Evolutionary conservation across 1,284 basidiomycete species (phyloP), one percentile per base, ranked within the genome.

Genomic region (Puccinia horiana): DNA sequence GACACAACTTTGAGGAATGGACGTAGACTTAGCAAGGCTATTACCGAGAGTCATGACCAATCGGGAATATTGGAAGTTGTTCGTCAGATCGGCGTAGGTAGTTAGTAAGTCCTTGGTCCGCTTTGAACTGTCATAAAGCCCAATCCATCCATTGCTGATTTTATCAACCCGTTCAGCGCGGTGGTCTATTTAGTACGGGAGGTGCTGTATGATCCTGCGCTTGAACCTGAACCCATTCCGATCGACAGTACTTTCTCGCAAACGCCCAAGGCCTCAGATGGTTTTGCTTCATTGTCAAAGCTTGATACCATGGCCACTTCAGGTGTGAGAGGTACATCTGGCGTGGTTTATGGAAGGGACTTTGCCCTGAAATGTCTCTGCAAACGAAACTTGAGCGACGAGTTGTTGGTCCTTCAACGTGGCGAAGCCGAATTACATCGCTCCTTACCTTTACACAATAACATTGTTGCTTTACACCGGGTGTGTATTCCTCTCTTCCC

Each of bases 331-430:
- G 52, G 42, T 32, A 47, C 74, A 26, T 73, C 65, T n/a, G 37
- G 63, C 23, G 61, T 82, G 23, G 44, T 83, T 14, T 94, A 95
- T 85, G 94, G 93, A 42, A 90, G 93, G 83, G 92, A 98, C 87
- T 99, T 93, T 87, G 96, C 96, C 26, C 91, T 99, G 88, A 99
- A 99, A 89, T 94, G 95, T 87, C 89, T 99, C 83, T 95, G 93
- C 87, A 98, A 96, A 88, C 92, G 92, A 76, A 93, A 96, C 89
- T 91, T 96, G 84, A 92, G 93, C 87, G 90, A 92, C 84, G 94
- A 96, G 82, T 92, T 93, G 84, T 90, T 96, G 85, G 91, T 76
- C 29, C 83, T 67, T 76, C 77, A 69, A 61, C 76, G 58, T 54
- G 83, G 73, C 83, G 85, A 93, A 91, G 95, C 95, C 70, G 94